Evolutionary conservation across 805 yeast genomes (phyloP).

Genomic region (Wickerhamiella dianesei): DNA sequence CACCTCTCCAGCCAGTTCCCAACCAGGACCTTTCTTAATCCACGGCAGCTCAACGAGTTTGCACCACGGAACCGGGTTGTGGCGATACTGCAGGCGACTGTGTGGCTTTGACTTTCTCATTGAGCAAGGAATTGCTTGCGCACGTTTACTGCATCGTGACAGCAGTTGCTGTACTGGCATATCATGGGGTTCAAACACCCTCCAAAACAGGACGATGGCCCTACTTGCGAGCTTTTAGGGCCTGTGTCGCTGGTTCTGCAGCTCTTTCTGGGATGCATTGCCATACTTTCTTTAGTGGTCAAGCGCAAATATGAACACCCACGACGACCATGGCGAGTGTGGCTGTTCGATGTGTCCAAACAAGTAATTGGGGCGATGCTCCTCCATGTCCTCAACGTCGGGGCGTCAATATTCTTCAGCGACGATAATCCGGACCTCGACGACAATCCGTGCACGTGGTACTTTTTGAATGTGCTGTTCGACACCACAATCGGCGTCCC

Average conservation of each 20-base stretch:
- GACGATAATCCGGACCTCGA: conserved; percentile 27
- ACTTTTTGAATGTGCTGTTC: conserved; percentile 71
- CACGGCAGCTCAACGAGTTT: too few relatives aligned
- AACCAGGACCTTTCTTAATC: too few relatives aligned
- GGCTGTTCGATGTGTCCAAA: conserved; percentile 82
- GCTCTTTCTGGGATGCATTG: conserved; percentile 57
- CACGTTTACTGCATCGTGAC: too few relatives aligned
- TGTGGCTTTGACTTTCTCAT: too few relatives aligned
- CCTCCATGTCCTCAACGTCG: conserved; percentile 64
- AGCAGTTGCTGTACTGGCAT: too few relatives aligned
- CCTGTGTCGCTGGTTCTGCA: conserved; percentile 78
- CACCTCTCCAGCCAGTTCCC: background rate
- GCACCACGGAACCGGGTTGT: too few relatives aligned
- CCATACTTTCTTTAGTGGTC: conserved; percentile 55
- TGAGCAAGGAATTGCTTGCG: too few relatives aligned
- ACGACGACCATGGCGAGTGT: conserved; percentile 72
- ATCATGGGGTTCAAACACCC: too few relatives aligned
- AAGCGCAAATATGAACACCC: conserved; percentile 76
- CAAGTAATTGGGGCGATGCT: conserved; percentile 81
- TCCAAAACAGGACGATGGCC: conserved; percentile 5
- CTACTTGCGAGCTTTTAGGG: conserved; percentile 55
- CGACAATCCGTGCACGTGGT: conserved; percentile 85
- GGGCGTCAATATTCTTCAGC: conserved; percentile 45
- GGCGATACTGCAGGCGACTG: too few relatives aligned
- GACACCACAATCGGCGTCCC: conserved; percentile 94